A percentile compares a stretch with the other conserved stretches of the same genome.
phyloP scores from a whole-genome alignment of 2,329 filamentous ascomycete species.

The Pochonia chlamydosporia region DNA sequence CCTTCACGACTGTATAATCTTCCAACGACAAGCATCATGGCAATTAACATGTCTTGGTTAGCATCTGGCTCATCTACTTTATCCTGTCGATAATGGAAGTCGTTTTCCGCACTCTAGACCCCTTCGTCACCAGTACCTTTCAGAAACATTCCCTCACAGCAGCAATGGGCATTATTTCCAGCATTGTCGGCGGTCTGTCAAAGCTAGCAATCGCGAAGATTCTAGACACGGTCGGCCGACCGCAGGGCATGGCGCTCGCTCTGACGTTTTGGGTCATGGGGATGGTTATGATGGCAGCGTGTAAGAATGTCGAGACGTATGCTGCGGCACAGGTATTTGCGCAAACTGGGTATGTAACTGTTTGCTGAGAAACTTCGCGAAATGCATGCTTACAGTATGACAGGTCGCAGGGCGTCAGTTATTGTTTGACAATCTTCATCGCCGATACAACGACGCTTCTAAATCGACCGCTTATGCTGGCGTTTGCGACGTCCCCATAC shows the following conservation, averaged over 20 bases:
- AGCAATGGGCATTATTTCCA: conserved; percentile 42
- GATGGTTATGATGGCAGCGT: conserved; percentile 57
- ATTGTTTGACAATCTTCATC: conserved; percentile 27
- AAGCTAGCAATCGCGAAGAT: conserved; percentile 58
- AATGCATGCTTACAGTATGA: too few relatives aligned
- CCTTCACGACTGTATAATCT: too few relatives aligned
- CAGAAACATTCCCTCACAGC: conserved; percentile 42
- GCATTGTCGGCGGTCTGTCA: conserved; percentile 46
- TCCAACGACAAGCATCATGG: too few relatives aligned
- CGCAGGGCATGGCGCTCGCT: conserved; percentile 49
- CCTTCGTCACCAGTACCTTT: conserved; percentile 40
- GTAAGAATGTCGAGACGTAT: conserved; percentile 32
- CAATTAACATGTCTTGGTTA: conserved; percentile 7
- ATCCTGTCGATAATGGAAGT: conserved; percentile 30
- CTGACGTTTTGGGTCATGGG: conserved; percentile 39
- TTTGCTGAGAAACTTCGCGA: too few relatives aligned
- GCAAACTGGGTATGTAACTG: conserved; percentile 41
- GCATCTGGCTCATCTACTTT: conserved; percentile 35
- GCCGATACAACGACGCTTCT: conserved; percentile 8
- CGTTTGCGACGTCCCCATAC: conserved; percentile 59
- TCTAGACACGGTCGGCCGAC: conserved; percentile 56
- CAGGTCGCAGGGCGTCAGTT: conserved; percentile 33
- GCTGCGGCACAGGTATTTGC: conserved; percentile 57
- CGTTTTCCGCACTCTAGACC: conserved; percentile 29
- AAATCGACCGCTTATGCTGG: conserved; percentile 48